Conservation (phyloP, 164 flowering plant genomes). For the Chimonanthus praecox region DNA sequence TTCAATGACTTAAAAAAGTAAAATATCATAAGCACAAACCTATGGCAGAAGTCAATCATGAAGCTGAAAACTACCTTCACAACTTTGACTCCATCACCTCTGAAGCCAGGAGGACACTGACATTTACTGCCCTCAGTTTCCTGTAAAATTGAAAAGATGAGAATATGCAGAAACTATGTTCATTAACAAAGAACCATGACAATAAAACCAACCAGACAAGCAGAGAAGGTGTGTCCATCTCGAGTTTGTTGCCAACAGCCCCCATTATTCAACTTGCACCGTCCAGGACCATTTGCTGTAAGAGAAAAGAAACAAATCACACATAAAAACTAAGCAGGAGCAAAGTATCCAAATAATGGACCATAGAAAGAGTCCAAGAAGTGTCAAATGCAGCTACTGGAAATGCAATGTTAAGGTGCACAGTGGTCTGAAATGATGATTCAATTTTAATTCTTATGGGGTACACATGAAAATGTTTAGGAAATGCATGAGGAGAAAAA, state of each 20-base stretch:
- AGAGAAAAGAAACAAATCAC: neutral
- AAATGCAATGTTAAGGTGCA: no score
- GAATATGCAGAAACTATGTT: neutral
- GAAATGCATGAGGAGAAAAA: no score
- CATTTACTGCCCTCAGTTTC: constrained; percentile 52
- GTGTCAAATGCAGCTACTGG: no score
- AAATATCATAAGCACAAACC: neutral
- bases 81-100: constrained; percentile 82
- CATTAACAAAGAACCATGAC: neutral
- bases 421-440: no score
- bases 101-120: constrained; percentile 78
- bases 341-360: neutral
- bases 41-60: neutral
- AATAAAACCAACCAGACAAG: constrained; percentile 61
- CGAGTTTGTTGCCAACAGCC: constrained; percentile 90
- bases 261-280: constrained; percentile 87
- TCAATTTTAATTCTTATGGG: no score
- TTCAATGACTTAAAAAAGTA: neutral
- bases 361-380: neutral
- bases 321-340: neutral
- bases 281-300: constrained; percentile 91
- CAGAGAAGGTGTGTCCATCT: constrained; percentile 64
- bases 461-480: no score
- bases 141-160: constrained; percentile 27
- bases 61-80: constrained; percentile 47